Conservation (phyloP, 23 red algal species). For the Agarophyton chilense region DNA sequence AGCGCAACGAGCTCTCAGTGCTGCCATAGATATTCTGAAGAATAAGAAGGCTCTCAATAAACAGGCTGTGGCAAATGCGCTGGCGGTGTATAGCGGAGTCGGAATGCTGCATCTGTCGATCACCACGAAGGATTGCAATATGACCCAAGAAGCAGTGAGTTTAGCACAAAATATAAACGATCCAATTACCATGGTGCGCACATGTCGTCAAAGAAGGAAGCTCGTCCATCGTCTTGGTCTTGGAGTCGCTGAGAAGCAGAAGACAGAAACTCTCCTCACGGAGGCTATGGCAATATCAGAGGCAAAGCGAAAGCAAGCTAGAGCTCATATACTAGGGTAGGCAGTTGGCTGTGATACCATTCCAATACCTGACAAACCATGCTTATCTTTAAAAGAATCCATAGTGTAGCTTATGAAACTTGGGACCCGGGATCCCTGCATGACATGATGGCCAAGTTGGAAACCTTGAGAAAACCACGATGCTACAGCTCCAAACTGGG, state of each 20-base stretch:
- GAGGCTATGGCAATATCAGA: slow-evolving; percentile 21
- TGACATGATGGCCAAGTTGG: no score
- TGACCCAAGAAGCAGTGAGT: slow-evolving; percentile 32
- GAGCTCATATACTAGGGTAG: background rate
- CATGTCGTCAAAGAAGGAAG: slow-evolving; percentile 46
- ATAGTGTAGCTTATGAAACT: no score
- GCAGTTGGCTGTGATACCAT: background rate
- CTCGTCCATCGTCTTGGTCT: slow-evolving; percentile 26
- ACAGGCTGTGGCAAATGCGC: slow-evolving; percentile 52
- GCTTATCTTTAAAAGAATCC: no score
- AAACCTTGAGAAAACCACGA: no score
- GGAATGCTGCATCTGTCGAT: background rate
- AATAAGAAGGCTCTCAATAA: background rate
- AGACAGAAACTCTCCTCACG: background rate
- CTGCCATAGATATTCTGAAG: slow-evolving; percentile 18
- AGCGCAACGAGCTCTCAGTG: slow-evolving; percentile 16
- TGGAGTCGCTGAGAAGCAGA: background rate
- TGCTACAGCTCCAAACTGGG: no score
- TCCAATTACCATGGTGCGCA: slow-evolving; percentile 41
- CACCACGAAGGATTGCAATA: background rate
- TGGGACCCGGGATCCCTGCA: no score
- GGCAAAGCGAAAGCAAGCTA: background rate
- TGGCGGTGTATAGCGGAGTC: slow-evolving; percentile 38
- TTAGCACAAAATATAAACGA: slow-evolving; percentile 27
- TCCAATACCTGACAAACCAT: background rate